Base-by-base conservation (phyloP, 2,329 filamentous ascomycete genomes). In the Apiospora koreana region DNA sequence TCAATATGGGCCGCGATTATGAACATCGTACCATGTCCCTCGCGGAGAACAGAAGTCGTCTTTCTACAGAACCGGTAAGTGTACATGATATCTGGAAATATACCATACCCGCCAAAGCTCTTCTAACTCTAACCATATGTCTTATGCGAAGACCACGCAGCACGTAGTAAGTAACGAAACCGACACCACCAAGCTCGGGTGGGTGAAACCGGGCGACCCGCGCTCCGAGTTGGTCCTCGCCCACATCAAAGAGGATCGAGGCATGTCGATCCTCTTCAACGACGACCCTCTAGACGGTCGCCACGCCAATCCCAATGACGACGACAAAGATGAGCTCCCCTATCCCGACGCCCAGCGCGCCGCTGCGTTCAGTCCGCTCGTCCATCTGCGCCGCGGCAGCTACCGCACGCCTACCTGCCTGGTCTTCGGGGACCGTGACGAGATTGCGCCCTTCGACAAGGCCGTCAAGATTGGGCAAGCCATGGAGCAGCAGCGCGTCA, bases 261-360 rank as follows among this genome's bases (percentile, higher is more conserved):
- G 74, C 48, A 72, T 75, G 70, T 72, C 74, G 12, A 50, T 75
- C 21, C 72, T 75, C 25, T 72, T 74, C 46, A 64, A 75, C 68
- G 73, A 73, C 2, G 42, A 72, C 3, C 71, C 74, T 0, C 2
- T 68, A 14, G 64, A 68, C 18, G 72, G 72, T 18, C 67, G 71
- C 12, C 46, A 67, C 18, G 54, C 2, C 28, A 21, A 16, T 54
- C 2, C 6, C 12, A 54, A 28, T 54, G 25, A 41, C 9, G 21
- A 5, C 25, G 23, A 21, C 23, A 12, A 10, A 5, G n/a, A 43
- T 7, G n/a, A 41, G 10, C 65, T 43, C 14, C 65, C 65, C 10
- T 31, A 28, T n/a, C 65, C 73, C 10, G 58, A 73, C 48, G 38
- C 70, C 28, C 31, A 68, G 18, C 72, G 70, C 7, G 72, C 71